Conservation (phyloP, 805 yeast species). For the Cyberlindnera amylophila region DNA sequence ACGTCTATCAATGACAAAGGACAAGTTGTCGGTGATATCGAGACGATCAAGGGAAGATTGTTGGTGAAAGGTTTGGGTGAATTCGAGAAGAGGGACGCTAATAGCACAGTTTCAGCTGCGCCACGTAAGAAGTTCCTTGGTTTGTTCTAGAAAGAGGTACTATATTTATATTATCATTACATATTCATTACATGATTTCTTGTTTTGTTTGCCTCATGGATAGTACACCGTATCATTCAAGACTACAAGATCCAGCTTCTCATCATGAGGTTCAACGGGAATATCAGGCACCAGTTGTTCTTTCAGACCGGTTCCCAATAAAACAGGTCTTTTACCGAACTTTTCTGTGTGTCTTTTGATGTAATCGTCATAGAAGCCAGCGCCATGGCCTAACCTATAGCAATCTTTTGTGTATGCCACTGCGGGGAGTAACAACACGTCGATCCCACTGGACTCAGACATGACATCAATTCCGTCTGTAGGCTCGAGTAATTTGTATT, state of each 20-base stretch:
- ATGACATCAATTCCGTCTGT: conserved; percentile 28
- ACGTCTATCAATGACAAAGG: conserved; percentile 39
- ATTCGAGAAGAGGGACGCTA: conserved; percentile 26
- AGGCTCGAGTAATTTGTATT: conserved; percentile 69
- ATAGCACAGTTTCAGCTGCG: not conserved
- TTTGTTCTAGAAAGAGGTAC: not conserved
- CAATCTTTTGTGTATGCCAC: conserved; percentile 59
- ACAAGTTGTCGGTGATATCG: conserved; percentile 48
- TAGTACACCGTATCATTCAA: conserved; percentile 31
- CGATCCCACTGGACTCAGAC: conserved; percentile 43
- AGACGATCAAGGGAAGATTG: conserved; percentile 46
- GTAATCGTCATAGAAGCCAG: conserved; percentile 85
- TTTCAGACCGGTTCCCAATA: conserved; percentile 62
- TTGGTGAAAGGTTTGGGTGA: conserved; percentile 57
- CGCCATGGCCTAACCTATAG: conserved; percentile 82
- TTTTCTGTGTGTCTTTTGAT: conserved; percentile 42
- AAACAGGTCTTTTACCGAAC: conserved; percentile 33
- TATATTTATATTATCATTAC: not conserved
- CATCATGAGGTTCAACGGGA: conserved; percentile 65
- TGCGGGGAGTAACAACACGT: conserved; percentile 79
- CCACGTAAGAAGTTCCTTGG: conserved; percentile 5
- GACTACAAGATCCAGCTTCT: conserved; percentile 51
- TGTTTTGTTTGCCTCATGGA: too few relatives aligned
- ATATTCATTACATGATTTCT: too few relatives aligned
- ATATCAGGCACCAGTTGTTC: conserved; percentile 55